Conservation (phyloP, 108 stramenopile species). For the Skeletonema tropicum region DNA sequence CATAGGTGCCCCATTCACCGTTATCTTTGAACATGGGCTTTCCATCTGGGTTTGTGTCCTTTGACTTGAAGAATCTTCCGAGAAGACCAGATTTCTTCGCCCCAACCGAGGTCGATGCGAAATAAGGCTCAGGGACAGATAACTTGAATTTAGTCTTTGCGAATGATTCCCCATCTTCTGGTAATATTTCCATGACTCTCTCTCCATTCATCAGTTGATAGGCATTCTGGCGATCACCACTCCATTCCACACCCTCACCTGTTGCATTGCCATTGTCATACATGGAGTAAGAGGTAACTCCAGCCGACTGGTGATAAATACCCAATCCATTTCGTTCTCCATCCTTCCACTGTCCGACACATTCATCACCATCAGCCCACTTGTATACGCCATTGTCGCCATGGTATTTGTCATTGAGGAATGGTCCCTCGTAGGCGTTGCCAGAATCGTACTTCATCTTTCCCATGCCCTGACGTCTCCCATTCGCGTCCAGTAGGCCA, state of each 20-base stretch:
- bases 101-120: not conserved
- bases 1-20: slow-evolving; percentile 35
- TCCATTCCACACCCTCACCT: slow-evolving; percentile 30
- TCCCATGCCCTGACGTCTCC: slow-evolving; percentile 16
- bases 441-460: slow-evolving; percentile 36
- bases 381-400: slow-evolving; percentile 24
- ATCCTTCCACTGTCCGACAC: slow-evolving; percentile 27
- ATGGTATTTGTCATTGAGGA: slow-evolving; percentile 34
- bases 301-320: slow-evolving; percentile 10
- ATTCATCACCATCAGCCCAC: slow-evolving; percentile 32
- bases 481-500: slow-evolving; percentile 13
- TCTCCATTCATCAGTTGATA: slow-evolving; percentile 17
- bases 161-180: slow-evolving; percentile 13
- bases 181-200: not conserved
- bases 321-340: slow-evolving; percentile 36
- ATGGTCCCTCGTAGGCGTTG: slow-evolving; percentile 15
- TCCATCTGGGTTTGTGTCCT: slow-evolving; percentile 8
- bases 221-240: slow-evolving; percentile 22
- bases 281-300: slow-evolving; percentile 19
- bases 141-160: slow-evolving; percentile 11
- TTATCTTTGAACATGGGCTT: slow-evolving; percentile 31
- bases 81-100: slow-evolving; percentile 13
- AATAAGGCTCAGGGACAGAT: slow-evolving; percentile 3
- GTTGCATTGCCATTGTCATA: slow-evolving; percentile 10
- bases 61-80: slow-evolving; percentile 15